These are phyloP conservation scores for Citeromyces hawaiiensis DNA, from an alignment of 1,139 yeast genomes.

Conservation along the genomic window DNA sequence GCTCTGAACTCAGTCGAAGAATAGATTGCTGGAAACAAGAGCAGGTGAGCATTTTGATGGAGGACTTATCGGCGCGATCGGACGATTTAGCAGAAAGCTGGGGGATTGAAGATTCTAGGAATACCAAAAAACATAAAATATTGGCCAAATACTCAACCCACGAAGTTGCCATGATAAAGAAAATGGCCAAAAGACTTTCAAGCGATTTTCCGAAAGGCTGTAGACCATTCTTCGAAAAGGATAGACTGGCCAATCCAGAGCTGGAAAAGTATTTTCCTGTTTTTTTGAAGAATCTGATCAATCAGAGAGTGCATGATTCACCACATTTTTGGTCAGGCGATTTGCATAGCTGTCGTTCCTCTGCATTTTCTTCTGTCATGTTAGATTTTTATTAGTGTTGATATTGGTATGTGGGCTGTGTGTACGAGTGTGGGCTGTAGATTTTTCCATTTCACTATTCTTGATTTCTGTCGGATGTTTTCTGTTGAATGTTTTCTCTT, in stretches of 20 bases:
- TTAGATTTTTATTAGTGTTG: background rate
- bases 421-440: background rate
- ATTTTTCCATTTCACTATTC: background rate
- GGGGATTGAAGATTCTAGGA: conserved; percentile 11
- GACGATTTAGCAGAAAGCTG: conserved; percentile 12
- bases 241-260: conserved; percentile 4
- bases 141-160: conserved; percentile 8
- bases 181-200: conserved; percentile 9
- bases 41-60: conserved; percentile 11
- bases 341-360: background rate
- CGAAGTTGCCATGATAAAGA: conserved; percentile 8
- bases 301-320: background rate
- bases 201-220: conserved; percentile 2
- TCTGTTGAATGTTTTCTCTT: conserved; percentile 4
- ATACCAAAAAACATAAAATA: background rate
- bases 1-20: conserved; percentile 11
- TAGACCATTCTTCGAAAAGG: background rate
- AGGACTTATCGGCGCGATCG: conserved; percentile 7
- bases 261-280: conserved; percentile 7
- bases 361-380: background rate
- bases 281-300: conserved; percentile 5
- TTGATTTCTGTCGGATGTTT: too few species aligned
- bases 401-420: background rate
- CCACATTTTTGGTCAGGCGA: background rate
- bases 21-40: conserved; percentile 16